These are phyloP conservation scores for Hapsidospora chrysogenum DNA, from an alignment of 495 filamentous ascomycete genomes.

Conservation along the genomic window DNA sequence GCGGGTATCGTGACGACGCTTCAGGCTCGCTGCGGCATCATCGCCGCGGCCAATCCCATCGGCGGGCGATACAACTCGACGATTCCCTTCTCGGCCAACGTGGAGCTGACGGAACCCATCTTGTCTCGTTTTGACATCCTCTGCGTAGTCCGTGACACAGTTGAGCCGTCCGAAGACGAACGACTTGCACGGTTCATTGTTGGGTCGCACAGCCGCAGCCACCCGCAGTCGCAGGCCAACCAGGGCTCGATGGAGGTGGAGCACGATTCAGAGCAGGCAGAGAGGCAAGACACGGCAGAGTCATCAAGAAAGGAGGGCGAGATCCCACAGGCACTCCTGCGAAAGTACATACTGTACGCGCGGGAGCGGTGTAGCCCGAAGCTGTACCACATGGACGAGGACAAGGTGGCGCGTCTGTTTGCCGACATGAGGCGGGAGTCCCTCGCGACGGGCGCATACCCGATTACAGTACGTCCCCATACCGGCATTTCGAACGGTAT, in stretches of 20 bases:
- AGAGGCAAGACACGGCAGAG: not conserved
- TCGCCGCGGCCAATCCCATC: conserved; percentile 93
- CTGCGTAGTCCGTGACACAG: conserved; percentile 90
- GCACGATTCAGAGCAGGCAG: conserved; percentile 9
- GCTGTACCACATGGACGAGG: conserved; percentile 94
- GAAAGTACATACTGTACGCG: conserved; percentile 97
- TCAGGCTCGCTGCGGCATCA: conserved; percentile 93
- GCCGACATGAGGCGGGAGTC: conserved; percentile 91
- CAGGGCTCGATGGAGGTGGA: conserved; percentile 15
- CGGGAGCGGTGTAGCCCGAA: conserved; percentile 82
- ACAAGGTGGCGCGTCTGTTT: conserved; percentile 88
- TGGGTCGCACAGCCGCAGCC: conserved; percentile 76
- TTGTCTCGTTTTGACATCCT: conserved; percentile 98
- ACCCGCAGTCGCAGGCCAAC: conserved; percentile 46
- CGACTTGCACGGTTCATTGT: conserved; percentile 91
- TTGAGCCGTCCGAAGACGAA: conserved; percentile 94
- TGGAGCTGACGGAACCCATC: conserved; percentile 94
- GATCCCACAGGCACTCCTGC: conserved; percentile 78
- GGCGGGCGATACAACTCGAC: conserved; percentile 95
- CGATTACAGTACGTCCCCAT: conserved; percentile 77
- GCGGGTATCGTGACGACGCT: conserved; percentile 96
- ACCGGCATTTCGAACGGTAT: too few relatives aligned
- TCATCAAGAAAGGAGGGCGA: conserved; percentile 16
- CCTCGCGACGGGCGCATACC: conserved; percentile 86
- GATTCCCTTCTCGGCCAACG: conserved; percentile 86